Percentiles rank a stretch among this genome's conserved stretches.
Evolutionary conservation across 2,329 filamentous ascomycete genomes (phyloP).

Genomic region (Fusarium sp.): DNA sequence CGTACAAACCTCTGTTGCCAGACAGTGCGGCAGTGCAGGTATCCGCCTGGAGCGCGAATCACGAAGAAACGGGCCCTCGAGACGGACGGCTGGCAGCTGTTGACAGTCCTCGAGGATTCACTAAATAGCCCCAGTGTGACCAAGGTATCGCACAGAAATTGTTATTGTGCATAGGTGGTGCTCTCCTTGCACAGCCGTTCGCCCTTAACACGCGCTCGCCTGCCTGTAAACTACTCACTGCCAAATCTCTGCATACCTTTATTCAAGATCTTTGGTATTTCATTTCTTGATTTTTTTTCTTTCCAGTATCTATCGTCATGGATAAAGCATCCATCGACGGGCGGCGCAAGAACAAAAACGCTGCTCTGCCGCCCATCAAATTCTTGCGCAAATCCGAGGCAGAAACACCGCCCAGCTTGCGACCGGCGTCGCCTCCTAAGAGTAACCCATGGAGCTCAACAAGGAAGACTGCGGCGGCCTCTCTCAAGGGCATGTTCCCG

Average conservation of each 20-base stretch:
- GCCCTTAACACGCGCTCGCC: constrained; percentile 26
- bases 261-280: neutral
- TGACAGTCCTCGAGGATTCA: constrained; percentile 6
- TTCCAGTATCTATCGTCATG: constrained; percentile 29
- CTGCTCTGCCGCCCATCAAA: constrained; percentile 11
- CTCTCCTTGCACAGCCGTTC: constrained; percentile 23
- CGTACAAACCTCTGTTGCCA: neutral
- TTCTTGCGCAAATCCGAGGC: constrained; percentile 23
- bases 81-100: constrained; percentile 31
- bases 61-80: constrained; percentile 17
- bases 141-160: constrained; percentile 20
- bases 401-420: constrained; percentile 35
- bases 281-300: neutral
- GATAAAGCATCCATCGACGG: constrained; percentile 47
- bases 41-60: constrained; percentile 30
- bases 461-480: neutral
- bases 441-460: constrained; percentile 49
- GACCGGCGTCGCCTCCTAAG: constrained; percentile 51
- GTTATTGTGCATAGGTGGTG: constrained; percentile 29
- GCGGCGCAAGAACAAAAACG: constrained; percentile 35
- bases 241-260: constrained; percentile 9
- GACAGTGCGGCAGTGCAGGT: constrained; percentile 20
- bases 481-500: constrained; percentile 36
- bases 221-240: constrained; percentile 18
- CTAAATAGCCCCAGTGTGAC: constrained; percentile 33